Conservation (phyloP, 2,329 filamentous ascomycete species). For the Colletotrichum sp. region DNA sequence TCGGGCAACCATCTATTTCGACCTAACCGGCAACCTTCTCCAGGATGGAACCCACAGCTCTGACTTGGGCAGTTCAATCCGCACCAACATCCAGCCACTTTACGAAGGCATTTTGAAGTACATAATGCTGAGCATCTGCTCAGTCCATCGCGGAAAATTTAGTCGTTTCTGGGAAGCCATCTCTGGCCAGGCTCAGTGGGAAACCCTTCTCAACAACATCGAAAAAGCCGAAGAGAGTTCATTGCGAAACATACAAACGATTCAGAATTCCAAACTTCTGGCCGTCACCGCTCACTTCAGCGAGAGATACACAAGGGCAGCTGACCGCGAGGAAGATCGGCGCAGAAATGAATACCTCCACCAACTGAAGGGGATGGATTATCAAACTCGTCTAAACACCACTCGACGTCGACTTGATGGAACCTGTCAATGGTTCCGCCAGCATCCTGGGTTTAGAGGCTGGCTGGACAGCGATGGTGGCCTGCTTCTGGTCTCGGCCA, state of each 20-base stretch:
- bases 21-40: neutral
- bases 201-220: neutral
- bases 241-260: neutral
- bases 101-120: neutral
- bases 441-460: neutral
- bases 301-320: accelerated
- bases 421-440: neutral
- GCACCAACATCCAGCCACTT: neutral
- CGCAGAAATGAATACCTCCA: neutral
- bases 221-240: neutral
- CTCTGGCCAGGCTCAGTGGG: neutral
- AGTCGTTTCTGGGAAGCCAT: neutral
- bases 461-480: neutral
- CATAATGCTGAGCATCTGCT: neutral
- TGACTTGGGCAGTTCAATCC: neutral
- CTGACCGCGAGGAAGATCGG: neutral
- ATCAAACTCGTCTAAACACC: neutral
- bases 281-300: accelerated
- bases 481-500: neutral
- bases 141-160: neutral
- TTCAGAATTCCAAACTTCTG: neutral
- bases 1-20: neutral
- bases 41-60: neutral
- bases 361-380: neutral
- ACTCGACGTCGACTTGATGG: neutral